Percentiles rank a stretch among this genome's conserved stretches.
These are phyloP conservation scores for Solanum chacoense DNA, from an alignment of 305 asterid genomes.

Conservation along the genomic window DNA sequence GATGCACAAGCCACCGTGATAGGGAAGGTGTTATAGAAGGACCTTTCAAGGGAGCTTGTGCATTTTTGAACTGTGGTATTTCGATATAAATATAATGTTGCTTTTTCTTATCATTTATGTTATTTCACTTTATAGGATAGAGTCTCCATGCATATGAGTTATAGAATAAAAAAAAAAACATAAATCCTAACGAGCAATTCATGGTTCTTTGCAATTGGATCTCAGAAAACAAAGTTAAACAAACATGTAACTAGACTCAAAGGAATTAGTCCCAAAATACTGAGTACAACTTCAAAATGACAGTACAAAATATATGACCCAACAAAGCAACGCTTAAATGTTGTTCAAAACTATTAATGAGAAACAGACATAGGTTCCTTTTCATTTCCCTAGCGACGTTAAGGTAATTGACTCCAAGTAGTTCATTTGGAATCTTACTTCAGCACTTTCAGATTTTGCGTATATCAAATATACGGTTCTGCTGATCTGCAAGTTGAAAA, in stretches of 20 bases:
- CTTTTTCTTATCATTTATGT: neutral
- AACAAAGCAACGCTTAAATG: neutral
- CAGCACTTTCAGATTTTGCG: neutral
- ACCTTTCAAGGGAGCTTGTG: slow-evolving; percentile 44
- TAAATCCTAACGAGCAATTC: neutral
- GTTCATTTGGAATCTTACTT: neutral
- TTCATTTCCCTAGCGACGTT: neutral
- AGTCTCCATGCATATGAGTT: neutral
- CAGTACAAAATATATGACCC: neutral
- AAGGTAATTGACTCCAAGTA: neutral
- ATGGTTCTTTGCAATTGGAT: neutral
- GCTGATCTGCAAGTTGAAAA: slow-evolving; percentile 1
- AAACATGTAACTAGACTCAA: neutral
- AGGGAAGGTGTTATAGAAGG: neutral
- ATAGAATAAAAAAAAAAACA: neutral
- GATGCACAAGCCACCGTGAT: slow-evolving; percentile 49
- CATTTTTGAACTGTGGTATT: slow-evolving; percentile 13
- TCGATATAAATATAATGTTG: neutral
- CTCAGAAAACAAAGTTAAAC: neutral
- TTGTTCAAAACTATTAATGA: neutral
- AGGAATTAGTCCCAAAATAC: neutral
- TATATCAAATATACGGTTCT: neutral
- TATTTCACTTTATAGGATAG: neutral
- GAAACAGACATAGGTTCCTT: neutral
- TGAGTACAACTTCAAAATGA: neutral